phyloP scores from a whole-genome alignment of 495 filamentous ascomycete genomes.

The Aspergillus taichungensis region DNA sequence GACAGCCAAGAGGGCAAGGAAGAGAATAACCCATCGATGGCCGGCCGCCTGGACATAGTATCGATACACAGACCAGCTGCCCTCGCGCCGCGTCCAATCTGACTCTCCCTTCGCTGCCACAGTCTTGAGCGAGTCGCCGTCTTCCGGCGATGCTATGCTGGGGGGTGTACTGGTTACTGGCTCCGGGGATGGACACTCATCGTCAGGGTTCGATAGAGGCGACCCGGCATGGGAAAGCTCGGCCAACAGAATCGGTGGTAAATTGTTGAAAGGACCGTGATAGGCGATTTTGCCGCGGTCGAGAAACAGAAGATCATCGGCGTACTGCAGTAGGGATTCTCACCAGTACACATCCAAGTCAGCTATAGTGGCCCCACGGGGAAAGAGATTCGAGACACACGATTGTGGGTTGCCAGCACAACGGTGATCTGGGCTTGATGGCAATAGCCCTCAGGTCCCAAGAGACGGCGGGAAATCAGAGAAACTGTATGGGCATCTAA shows the following conservation, averaged over 20 bases:
- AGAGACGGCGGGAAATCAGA: conserved; percentile 2
- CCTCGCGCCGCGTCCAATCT: neutral
- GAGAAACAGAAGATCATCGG: conserved; percentile 10
- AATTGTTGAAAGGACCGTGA: conserved; percentile 7
- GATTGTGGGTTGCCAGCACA: neutral
- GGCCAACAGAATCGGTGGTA: neutral
- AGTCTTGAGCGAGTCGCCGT: conserved; percentile 2
- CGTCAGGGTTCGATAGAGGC: too few relatives aligned
- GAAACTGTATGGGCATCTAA: conserved; percentile 9
- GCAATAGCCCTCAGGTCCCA: conserved; percentile 6
- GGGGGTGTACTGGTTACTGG: neutral
- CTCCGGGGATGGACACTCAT: neutral
- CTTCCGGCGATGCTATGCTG: neutral
- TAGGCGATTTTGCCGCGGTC: conserved; percentile 7
- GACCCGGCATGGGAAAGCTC: neutral
- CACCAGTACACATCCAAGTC: neutral
- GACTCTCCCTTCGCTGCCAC: conserved; percentile 13
- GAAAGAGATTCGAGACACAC: neutral
- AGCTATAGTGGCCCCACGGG: neutral
- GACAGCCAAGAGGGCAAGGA: neutral
- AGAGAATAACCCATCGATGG: conserved; percentile 8
- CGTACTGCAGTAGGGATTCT: conserved; percentile 9
- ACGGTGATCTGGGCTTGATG: neutral
- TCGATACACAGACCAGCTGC: conserved; percentile 1
- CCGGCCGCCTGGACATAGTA: conserved; percentile 3